Evolutionary conservation across 2,329 filamentous ascomycete species (phyloP), one percentile per base, ranked within the genome.

Genomic region (Pseudogymnoascus sp.): DNA sequence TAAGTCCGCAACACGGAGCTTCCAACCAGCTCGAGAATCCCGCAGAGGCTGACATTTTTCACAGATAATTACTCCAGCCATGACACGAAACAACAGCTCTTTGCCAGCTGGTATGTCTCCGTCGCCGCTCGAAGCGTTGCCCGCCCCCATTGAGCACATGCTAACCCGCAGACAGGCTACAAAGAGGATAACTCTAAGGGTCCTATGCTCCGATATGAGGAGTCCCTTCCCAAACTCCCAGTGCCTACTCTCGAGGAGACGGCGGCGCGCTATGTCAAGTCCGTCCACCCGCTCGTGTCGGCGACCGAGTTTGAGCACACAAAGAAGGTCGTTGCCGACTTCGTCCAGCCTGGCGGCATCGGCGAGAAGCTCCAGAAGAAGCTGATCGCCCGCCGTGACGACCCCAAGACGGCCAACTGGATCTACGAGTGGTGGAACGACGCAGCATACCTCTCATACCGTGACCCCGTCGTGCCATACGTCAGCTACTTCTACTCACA

Each of bases 401-500:
- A 96, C 69, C 88, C 93, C 60, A 87, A 89, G 67, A 79, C 84
- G 74, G 91, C 89, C 79, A 99, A 97, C 79, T 99, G 95, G 95
- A 82, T 99, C 64, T 87, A 89, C 70, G 93, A 99, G 70, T 99
- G 95, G 95, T 99, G 95, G 95, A 97, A 99, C 76, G 86, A 96
- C 62, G 86, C 87, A 4, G 95, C 95, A 64, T 99, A 99, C 78
- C 86, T 99, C 68, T 83, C 79, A 68, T 97, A 97, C 80, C 89
- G 93, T 69, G 95, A 97, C 75, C 95, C 95, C 10, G 91, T 99
- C 57, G 90, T 97, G 16, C 95, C 95, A 66, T 99, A 97, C 75
- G 95, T 99, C 73, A 96, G 91, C 77, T 99, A 99, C 84, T 99
- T 99, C 80, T 99, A 99, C 81, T 97, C 93, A 63, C 93, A 97